Base-by-base conservation (phyloP, 768 basidiomycete species). In the Panellus pusillus region DNA sequence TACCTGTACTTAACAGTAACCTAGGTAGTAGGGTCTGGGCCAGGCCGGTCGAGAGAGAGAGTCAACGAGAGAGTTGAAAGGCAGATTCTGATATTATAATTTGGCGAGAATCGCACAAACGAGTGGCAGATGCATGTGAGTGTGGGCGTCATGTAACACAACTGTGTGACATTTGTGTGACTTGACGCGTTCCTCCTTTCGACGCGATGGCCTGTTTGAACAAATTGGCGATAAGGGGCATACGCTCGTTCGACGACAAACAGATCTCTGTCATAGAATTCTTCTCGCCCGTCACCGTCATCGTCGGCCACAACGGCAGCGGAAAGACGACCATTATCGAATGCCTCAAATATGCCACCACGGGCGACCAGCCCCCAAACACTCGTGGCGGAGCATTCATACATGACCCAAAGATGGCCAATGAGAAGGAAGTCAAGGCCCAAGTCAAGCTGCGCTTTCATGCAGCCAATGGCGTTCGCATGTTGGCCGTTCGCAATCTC, bases 251-350 rank as follows among this genome's bases (percentile, higher is more conserved):
- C 66, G 96, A 98, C 76, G 93, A 96, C 81, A 96, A 98, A 64
- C 82, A 88, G 60, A 83, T 94, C 58, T 80, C 91, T 2, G 81
- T 98, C 61, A 96, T 99, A 68, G 91, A 98, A 70, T 99, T 99
- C 74, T 98, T 93, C 73, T 86, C 87, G 17, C 97, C 97, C 7
- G 89, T 99, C 50, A 99, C 97, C 0, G 95, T 99, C 70, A 98
- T 99, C 55, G 94, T 98, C 2, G 97, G 97, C 2, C 91, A 94
- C 75, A 99, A 99, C 71, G 97, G 97, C 15, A 94, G 91, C 63
- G 97, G 97, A 40, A 99, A 99, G 74, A 99, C 97, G 3, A 99
- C 96, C 1, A 91, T 98, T 66, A 98, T 99, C 70, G 97, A 99
- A 78, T 98, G 96, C 72, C 82, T 99, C 70, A 98, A 98, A 76